Evolutionary conservation across 495 filamentous ascomycete genomes (phyloP).

Genomic region (Talaromyces adpressus): DNA sequence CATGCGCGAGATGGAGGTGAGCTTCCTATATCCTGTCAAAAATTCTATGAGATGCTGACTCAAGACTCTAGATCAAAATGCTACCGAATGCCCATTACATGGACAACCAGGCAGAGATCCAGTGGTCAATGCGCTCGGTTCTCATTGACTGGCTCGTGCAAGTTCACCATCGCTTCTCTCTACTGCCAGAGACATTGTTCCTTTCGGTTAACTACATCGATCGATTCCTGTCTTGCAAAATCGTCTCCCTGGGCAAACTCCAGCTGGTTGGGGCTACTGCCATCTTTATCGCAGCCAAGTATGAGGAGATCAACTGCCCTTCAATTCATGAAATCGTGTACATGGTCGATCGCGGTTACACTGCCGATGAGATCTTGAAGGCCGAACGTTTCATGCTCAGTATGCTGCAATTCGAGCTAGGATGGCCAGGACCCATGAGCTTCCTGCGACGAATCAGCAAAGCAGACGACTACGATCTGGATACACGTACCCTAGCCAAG

Average conservation of each 20-base stretch:
- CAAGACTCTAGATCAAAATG: conserved; percentile 56
- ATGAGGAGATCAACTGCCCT: conserved; percentile 96
- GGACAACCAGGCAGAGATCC: conserved; percentile 93
- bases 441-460: conserved; percentile 96
- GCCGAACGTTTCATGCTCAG: conserved; percentile 96
- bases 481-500: conserved; percentile 93
- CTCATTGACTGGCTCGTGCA: conserved; percentile 98
- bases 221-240: conserved; percentile 88
- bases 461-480: conserved; percentile 94
- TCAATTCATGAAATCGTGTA: conserved; percentile 92
- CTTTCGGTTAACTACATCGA: conserved; percentile 93
- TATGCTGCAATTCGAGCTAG: conserved; percentile 90
- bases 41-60: conserved; percentile 14
- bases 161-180: conserved; percentile 82
- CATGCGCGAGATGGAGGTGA: conserved; percentile 84
- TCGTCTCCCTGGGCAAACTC: conserved; percentile 89
- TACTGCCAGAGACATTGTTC: conserved; percentile 92
- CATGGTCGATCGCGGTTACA: conserved; percentile 94
- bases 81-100: conserved; percentile 88
- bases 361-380: conserved; percentile 86
- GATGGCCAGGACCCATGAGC: conserved; percentile 97
- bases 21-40: conserved; percentile 11
- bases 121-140: conserved; percentile 97
- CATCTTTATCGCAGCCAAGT: conserved; percentile 93
- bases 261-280: conserved; percentile 96